Evolutionary conservation across 139 green algal genomes (phyloP).

Genomic region (Chlamydomonas urium): DNA sequence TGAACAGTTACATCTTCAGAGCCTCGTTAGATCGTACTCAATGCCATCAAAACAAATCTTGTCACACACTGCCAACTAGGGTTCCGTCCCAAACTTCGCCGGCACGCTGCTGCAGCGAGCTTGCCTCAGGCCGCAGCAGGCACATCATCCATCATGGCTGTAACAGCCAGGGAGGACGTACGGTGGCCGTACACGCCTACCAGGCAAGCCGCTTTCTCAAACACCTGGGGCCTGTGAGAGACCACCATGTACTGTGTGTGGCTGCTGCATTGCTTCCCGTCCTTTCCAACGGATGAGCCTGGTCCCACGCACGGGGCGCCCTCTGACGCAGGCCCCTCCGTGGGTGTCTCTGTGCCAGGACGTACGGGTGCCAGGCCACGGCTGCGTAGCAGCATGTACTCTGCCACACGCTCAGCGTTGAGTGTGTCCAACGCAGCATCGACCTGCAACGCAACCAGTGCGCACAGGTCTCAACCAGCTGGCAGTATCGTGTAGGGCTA

Average conservation of each 20-base stretch:
- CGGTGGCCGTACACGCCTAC: constrained; percentile 29
- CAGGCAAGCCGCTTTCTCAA: constrained; percentile 29
- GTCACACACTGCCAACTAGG: no score
- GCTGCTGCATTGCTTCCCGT: no score
- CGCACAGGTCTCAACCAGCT: no score
- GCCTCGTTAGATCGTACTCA: no score
- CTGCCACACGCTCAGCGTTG: constrained; percentile 48
- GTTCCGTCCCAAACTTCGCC: no score
- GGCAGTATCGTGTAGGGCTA: no score
- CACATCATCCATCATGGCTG: neutral
- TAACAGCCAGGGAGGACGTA: neutral
- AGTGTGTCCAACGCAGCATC: constrained; percentile 61
- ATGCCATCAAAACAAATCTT: no score
- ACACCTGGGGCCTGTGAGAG: constrained; percentile 61
- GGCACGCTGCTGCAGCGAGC: no score
- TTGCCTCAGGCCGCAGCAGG: neutral
- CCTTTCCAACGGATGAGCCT: no score
- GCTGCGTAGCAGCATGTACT: constrained; percentile 27
- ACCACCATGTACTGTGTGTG: constrained; percentile 76
- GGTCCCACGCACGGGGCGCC: no score
- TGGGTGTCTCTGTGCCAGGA: neutral
- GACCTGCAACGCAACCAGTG: no score
- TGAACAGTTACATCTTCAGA: no score
- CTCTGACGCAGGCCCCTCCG: neutral
- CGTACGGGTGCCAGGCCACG: neutral